Percentiles rank a stretch among this genome's conserved stretches.
phyloP scores from a whole-genome alignment of 805 yeast genomes.

The Sporopachydermia quercuum region DNA sequence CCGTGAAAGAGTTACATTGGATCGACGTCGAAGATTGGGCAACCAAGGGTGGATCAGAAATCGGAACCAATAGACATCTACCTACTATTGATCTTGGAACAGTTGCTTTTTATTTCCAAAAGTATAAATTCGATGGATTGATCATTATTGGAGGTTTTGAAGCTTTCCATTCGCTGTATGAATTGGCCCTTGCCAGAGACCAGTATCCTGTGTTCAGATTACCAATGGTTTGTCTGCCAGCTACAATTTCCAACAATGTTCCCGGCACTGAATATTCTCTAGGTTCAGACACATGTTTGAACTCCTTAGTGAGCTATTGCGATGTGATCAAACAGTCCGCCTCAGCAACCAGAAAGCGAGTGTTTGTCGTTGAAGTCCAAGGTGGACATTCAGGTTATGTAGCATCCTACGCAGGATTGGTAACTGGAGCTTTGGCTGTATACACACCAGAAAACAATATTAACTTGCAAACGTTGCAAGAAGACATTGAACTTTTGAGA shows the following conservation, averaged over 20 bases:
- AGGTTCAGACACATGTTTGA: conserved; percentile 65
- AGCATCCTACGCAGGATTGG: conserved; percentile 53
- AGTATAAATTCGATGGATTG: conserved; percentile 54
- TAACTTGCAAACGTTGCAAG: conserved; percentile 40
- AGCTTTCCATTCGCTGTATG: conserved; percentile 56
- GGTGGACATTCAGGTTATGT: conserved; percentile 78
- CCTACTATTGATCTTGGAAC: conserved; percentile 59
- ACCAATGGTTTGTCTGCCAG: conserved; percentile 68
- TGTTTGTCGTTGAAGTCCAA: conserved; percentile 70
- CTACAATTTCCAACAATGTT: conserved; percentile 67
- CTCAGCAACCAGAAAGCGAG: conserved; percentile 62
- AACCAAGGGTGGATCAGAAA: conserved; percentile 62
- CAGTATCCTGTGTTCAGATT: conserved; percentile 59
- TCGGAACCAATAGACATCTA: conserved; percentile 64
- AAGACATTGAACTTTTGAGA: conserved; percentile 47
- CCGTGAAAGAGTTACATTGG: conserved; percentile 49
- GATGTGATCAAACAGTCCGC: conserved; percentile 73
- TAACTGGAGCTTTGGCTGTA: conserved; percentile 59
- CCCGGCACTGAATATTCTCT: conserved; percentile 73
- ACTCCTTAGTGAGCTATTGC: conserved; percentile 55
- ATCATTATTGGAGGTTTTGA: conserved; percentile 73
- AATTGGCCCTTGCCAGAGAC: conserved; percentile 43
- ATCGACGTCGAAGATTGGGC: conserved; percentile 61
- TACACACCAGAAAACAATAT: conserved; percentile 67
- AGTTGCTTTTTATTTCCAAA: conserved; percentile 59